These are phyloP conservation scores for Giardia duodenalis DNA, from an alignment of 208 protist species.

Conservation along the genomic window DNA sequence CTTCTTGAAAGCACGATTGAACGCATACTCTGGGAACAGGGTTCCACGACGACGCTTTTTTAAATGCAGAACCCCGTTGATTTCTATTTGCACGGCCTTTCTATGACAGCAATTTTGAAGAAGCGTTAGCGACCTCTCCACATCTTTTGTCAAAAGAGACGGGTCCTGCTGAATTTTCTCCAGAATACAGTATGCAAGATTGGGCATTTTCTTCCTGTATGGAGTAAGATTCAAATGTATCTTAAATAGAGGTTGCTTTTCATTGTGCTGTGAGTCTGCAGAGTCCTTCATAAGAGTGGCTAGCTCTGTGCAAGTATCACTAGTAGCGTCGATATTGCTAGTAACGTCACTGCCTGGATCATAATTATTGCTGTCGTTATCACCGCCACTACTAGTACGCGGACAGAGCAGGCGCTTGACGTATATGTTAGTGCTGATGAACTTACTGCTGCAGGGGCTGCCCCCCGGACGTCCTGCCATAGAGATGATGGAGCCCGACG, in stretches of 20 bases:
- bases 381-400: too few relatives aligned
- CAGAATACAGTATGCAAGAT: neutral
- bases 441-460: neutral
- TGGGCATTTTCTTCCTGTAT: neutral
- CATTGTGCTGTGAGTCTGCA: neutral
- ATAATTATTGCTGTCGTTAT: too few relatives aligned
- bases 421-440: neutral
- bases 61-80: neutral
- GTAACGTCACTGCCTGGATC: neutral
- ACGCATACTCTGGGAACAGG: too few relatives aligned
- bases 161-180: neutral
- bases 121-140: neutral
- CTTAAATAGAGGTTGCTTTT: neutral
- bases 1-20: too few relatives aligned
- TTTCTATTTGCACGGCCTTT: neutral
- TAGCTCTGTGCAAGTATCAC: too few relatives aligned
- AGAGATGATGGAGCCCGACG: neutral
- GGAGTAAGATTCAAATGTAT: neutral
- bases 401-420: neutral
- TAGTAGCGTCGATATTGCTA: too few relatives aligned
- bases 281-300: neutral
- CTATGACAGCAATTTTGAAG: slow-evolving; percentile 1
- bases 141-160: neutral
- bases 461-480: neutral
- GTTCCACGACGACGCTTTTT: too few relatives aligned